These are phyloP conservation scores for Plectosphaerella sp. DNA, from an alignment of 2,329 filamentous ascomycete species.

Conservation along the genomic window DNA sequence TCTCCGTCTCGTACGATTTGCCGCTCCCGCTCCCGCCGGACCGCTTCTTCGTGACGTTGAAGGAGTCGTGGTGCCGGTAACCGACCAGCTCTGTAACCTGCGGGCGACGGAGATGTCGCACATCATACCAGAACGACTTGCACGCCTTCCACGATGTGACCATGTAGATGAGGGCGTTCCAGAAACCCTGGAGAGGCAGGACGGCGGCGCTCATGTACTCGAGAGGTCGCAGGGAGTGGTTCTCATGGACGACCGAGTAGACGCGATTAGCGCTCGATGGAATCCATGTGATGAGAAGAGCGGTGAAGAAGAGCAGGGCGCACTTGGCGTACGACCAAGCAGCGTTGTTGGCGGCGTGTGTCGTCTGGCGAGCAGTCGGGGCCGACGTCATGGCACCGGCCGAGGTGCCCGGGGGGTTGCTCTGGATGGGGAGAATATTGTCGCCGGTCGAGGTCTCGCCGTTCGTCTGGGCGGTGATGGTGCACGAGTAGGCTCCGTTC, in stretches of 20 bases:
- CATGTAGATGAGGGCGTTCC: conserved; percentile 77
- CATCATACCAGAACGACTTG: conserved; percentile 38
- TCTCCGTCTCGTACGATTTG: conserved; percentile 42
- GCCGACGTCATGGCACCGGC: conserved; percentile 15
- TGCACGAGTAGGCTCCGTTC: conserved; percentile 34
- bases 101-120: conserved; percentile 21
- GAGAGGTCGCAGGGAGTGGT: conserved; percentile 50
- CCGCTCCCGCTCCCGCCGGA: conserved; percentile 12
- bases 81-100: conserved; percentile 28
- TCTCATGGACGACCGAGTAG: conserved; percentile 59
- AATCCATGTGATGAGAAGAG: conserved; percentile 70
- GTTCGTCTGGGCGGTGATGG: conserved; percentile 32
- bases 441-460: conserved; percentile 17
- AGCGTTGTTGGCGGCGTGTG: conserved; percentile 55
- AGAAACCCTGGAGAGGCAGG: conserved; percentile 77
- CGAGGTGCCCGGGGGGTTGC: conserved; percentile 8
- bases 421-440: conserved; percentile 20
- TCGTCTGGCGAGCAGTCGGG: conserved; percentile 25
- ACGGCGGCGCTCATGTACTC: conserved; percentile 70
- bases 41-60: conserved; percentile 19
- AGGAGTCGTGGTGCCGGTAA: conserved; percentile 20
- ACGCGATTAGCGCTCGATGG: conserved; percentile 74
- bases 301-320: conserved; percentile 66
- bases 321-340: conserved; percentile 69
- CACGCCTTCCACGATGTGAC: conserved; percentile 65